phyloP scores from a whole-genome alignment of 208 protist genomes.

The Porcisia hertigi region DNA sequence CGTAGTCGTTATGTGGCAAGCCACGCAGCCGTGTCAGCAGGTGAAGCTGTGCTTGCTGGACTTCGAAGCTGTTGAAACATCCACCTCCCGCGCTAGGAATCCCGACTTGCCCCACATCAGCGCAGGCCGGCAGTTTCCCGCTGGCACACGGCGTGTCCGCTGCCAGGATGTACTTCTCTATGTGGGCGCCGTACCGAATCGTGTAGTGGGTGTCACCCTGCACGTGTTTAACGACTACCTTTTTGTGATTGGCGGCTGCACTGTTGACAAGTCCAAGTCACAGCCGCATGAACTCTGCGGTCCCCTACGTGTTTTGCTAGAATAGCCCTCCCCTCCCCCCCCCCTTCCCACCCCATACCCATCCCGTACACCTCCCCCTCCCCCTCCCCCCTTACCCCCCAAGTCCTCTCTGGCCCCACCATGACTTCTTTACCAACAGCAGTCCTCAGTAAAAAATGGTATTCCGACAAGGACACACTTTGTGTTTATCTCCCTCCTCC shows the following conservation, averaged over 20 bases:
- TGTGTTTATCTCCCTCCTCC: not conserved
- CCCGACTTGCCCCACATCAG: not conserved
- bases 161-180: slow-evolving; percentile 42
- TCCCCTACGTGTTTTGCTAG: slow-evolving; percentile 27
- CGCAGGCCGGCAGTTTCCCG: slow-evolving; percentile 22
- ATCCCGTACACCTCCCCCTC: not conserved
- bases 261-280: slow-evolving; percentile 20
- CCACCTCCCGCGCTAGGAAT: not conserved
- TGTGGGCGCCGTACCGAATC: slow-evolving; percentile 42
- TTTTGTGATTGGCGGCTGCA: slow-evolving; percentile 46
- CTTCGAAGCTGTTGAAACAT: slow-evolving; percentile 17
- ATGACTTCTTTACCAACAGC: too few species aligned
- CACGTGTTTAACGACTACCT: slow-evolving; percentile 54
- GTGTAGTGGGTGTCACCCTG: slow-evolving; percentile 39
- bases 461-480: too few species aligned
- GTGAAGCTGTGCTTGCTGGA: slow-evolving; percentile 45
- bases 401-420: too few species aligned
- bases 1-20: slow-evolving; percentile 45
- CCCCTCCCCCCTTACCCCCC: not conserved
- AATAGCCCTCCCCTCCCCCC: not conserved
- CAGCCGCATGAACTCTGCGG: slow-evolving; percentile 28
- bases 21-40: slow-evolving; percentile 24
- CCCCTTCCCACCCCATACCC: not conserved
- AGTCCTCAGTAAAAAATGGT: too few species aligned
- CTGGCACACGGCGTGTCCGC: slow-evolving; percentile 29